Evolutionary conservation across 345 rosid species (phyloP).

Genomic region (Brassica nigra): DNA sequence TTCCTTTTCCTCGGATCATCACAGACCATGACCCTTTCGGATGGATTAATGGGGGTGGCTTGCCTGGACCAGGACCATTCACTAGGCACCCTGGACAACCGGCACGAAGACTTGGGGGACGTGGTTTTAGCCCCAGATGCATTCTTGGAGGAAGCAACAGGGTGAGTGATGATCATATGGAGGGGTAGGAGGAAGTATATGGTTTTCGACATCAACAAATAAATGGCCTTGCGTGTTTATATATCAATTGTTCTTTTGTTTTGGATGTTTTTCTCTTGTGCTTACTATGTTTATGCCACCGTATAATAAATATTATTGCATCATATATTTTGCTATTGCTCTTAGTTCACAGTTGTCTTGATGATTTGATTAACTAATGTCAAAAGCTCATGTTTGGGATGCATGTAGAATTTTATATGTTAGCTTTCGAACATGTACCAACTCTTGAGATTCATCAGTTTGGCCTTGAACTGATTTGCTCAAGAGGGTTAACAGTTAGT

Average conservation of each 20-base stretch:
- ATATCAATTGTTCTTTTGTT: not conserved
- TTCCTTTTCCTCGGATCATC: not conserved
- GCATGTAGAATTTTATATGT: not conserved
- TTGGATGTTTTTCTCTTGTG: conserved; percentile 8
- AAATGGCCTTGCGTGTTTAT: not conserved
- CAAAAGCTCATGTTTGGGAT: not conserved
- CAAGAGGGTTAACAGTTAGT: not conserved
- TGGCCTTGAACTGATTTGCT: not conserved
- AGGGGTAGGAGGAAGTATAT: not conserved
- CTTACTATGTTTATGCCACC: not conserved
- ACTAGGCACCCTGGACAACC: conserved; percentile 23
- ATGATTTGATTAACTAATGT: not conserved
- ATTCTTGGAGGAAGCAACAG: conserved; percentile 41
- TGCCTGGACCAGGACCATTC: conserved; percentile 29
- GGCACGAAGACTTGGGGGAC: not conserved
- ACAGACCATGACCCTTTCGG: conserved; percentile 34
- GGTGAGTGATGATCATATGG: conserved; percentile 9
- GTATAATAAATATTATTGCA: not conserved
- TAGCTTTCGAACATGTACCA: not conserved
- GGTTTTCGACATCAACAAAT: conserved; percentile 13
- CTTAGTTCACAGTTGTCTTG: not conserved
- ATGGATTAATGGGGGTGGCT: conserved; percentile 40
- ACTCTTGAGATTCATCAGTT: not conserved
- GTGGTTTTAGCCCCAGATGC: conserved; percentile 39
- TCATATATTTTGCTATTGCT: not conserved